Percentiles rank a stretch among this genome's conserved stretches.
Evolutionary conservation across 805 yeast genomes (phyloP).

Genomic region (Saccharomycopsis fibuligera): DNA sequence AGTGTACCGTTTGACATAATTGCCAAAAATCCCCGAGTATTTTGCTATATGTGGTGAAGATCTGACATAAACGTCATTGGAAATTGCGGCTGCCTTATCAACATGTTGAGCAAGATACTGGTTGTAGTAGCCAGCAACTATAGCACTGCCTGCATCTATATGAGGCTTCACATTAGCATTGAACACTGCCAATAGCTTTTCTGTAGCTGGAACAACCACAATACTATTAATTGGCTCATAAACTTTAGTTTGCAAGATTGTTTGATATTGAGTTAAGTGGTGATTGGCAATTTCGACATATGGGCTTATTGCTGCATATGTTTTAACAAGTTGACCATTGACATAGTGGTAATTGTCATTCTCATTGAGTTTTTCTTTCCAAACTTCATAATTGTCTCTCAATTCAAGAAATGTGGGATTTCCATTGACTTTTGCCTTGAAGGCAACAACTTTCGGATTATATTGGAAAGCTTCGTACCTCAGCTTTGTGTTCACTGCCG

Average conservation of each 20-base stretch:
- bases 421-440: not conserved
- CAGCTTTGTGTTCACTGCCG: not conserved
- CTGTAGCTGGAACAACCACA: not conserved
- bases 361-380: not conserved
- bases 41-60: not conserved
- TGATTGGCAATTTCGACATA: not conserved
- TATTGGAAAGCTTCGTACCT: not conserved
- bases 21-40: not conserved
- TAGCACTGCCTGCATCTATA: not conserved
- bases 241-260: not conserved
- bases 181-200: not conserved
- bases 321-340: not conserved
- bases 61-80: not conserved
- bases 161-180: not conserved
- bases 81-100: not conserved
- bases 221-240: not conserved
- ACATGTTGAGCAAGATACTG: not conserved
- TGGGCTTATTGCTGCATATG: not conserved
- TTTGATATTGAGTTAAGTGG: not conserved
- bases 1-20: too few species aligned
- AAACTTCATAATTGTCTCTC: not conserved
- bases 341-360: not conserved
- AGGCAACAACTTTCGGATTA: not conserved
- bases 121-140: not conserved
- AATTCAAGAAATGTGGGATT: not conserved